Base-by-base conservation (phyloP, 1,284 basidiomycete genomes). In the Vanrija pseudolonga region DNA sequence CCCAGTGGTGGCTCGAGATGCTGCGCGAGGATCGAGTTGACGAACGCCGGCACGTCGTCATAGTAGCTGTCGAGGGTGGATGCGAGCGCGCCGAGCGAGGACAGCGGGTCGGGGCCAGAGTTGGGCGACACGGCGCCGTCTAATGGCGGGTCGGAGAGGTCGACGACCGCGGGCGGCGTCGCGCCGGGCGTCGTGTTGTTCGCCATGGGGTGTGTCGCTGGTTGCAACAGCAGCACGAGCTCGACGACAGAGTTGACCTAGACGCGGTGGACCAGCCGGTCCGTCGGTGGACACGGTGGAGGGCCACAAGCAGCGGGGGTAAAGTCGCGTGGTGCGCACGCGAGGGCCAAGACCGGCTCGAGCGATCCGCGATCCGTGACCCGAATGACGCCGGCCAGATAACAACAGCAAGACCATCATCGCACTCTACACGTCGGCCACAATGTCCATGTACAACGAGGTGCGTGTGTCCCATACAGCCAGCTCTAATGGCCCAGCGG, bases 11-110 rank as follows among this genome's bases (percentile, higher is more conserved):
- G 55, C 3, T 63, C 57, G 17, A 68, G 56, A 9, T 67, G 61
- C 4, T 65, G 56, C 2, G 68, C 59, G 1, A 76, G 53, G 14
- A 75, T 60, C 36, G 61, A 55, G 59, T 77, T 78, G 46, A 78
- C 60, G 60, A 76, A 76, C 1, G 64, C 58, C 1, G 72, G 65
- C 17, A 76, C 69, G 50, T 73, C 69, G 28, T 63, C 59, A 45
- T 61, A 56, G 37, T 62, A 67, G 7, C 56, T 55, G 54, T 77
- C 76, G 32, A 78, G 65, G 2, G 66, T 58, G 1, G 62, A 45
- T 36, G 72, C 69, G 19, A 77, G 67, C n/a, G 64, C 57, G 6
- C 62, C 45, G 14, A 70, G 61, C 9, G 69, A 61, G 8, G 61
- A 50, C 18, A 63, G 49, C 0, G 63, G 60, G 45, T 65, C 60